Evolutionary conservation across 257 asterid species (phyloP).

Genomic region (Ehretia macrophylla): DNA sequence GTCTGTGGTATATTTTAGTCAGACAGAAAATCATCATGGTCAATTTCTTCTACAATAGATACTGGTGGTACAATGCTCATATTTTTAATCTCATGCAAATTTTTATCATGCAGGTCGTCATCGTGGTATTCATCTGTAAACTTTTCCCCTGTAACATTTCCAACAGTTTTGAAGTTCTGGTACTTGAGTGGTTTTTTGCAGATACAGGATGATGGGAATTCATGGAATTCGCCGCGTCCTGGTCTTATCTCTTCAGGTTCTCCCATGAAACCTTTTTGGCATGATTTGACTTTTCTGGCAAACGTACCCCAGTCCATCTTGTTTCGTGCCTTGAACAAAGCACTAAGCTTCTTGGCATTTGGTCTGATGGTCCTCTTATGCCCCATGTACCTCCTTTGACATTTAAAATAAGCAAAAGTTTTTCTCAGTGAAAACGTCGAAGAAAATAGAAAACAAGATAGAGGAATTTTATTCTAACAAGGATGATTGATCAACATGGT

Average conservation of each 20-base stretch:
- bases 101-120: constrained; percentile 14
- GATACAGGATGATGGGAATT: constrained; percentile 82
- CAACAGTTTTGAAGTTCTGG: constrained; percentile 14
- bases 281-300: constrained; percentile 76
- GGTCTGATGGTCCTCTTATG: constrained; percentile 97
- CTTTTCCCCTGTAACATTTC: constrained; percentile 29
- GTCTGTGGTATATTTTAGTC: constrained; percentile 21
- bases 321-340: constrained; percentile 54
- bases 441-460: too few species aligned
- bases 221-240: constrained; percentile 95
- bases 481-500: too few species aligned
- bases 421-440: background rate
- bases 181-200: constrained; percentile 50
- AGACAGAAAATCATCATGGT: constrained; percentile 40
- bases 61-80: constrained; percentile 12
- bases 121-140: constrained; percentile 17
- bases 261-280: constrained; percentile 98
- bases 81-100: constrained; percentile 18
- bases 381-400: constrained; percentile 86
- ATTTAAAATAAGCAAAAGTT: constrained; percentile 19
- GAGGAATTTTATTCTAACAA: too few species aligned
- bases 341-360: constrained; percentile 88
- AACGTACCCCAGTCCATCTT: constrained; percentile 79
- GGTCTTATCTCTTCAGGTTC: constrained; percentile 92
- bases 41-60: constrained; percentile 33